A percentile compares a stretch with the other conserved stretches of the same genome.
Conservation (phyloP, 2,329 filamentous ascomycete species). For the Clarireedia hainanense region DNA sequence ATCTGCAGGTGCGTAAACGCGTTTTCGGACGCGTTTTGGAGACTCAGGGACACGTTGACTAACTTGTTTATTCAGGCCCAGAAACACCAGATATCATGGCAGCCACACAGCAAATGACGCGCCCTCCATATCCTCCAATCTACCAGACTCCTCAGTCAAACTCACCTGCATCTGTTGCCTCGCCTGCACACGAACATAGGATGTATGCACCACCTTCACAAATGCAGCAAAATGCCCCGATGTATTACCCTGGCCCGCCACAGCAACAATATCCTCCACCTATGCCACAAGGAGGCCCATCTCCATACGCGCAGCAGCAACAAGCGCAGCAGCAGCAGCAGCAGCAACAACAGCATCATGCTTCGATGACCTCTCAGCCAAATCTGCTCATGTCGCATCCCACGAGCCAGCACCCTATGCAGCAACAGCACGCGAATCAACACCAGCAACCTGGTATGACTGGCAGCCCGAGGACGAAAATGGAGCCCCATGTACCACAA, state of each 20-base stretch:
- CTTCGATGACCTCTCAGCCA: constrained; percentile 56
- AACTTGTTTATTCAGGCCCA: constrained; percentile 26
- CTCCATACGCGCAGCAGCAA: constrained; percentile 51
- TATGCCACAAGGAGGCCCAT: constrained; percentile 55
- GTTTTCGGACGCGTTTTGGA: constrained; percentile 13
- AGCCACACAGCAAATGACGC: constrained; percentile 57
- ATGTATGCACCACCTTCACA: constrained; percentile 79
- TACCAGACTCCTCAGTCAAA: constrained; percentile 95
- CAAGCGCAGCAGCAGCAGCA: constrained; percentile 32
- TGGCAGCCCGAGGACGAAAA: constrained; percentile 55
- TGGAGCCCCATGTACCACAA: constrained; percentile 54
- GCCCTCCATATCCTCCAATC: constrained; percentile 72
- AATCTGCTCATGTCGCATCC: constrained; percentile 60
- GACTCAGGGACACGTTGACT: constrained; percentile 2
- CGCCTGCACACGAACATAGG: constrained; percentile 80
- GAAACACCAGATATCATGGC: constrained; percentile 62
- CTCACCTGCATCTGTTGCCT: constrained; percentile 87
- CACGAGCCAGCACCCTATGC: constrained; percentile 46
- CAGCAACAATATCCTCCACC: constrained; percentile 53
- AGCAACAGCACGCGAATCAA: constrained; percentile 44
- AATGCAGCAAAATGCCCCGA: constrained; percentile 69
- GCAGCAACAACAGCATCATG: constrained; percentile 34
- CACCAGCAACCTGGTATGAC: constrained; percentile 52
- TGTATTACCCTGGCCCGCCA: constrained; percentile 56
- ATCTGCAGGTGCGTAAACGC: constrained; percentile 59